These are phyloP conservation scores for Podospora sp. DNA, from an alignment of 495 filamentous ascomycete species.

Conservation along the genomic window DNA sequence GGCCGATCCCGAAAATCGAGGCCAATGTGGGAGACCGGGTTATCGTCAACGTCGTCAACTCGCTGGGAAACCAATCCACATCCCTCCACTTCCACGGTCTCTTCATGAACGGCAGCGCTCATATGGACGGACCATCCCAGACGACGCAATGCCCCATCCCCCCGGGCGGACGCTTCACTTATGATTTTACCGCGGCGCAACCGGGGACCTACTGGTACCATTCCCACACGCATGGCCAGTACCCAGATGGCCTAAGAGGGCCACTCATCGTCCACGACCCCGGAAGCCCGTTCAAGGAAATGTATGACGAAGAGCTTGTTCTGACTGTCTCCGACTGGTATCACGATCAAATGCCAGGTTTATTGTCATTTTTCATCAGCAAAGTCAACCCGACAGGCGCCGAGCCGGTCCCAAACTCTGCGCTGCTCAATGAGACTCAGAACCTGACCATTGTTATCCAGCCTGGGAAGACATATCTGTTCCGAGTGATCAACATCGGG, in stretches of 20 bases:
- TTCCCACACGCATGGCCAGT: constrained; percentile 39
- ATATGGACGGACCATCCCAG: constrained; percentile 73
- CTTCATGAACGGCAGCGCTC: constrained; percentile 67
- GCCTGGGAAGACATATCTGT: constrained; percentile 77
- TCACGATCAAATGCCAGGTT: constrained; percentile 41
- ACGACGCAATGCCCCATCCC: constrained; percentile 69
- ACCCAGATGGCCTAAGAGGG: constrained; percentile 57
- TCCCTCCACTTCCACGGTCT: constrained; percentile 78
- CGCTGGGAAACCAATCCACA: constrained; percentile 68
- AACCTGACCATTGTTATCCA: constrained; percentile 53
- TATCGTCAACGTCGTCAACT: constrained; percentile 72
- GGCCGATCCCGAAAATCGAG: constrained; percentile 71
- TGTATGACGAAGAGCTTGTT: constrained; percentile 55
- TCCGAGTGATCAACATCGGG: constrained; percentile 73
- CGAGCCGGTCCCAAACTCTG: constrained; percentile 68
- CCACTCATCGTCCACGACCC: constrained; percentile 60
- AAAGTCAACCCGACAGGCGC: constrained; percentile 51
- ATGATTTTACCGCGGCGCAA: constrained; percentile 75
- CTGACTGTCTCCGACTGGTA: constrained; percentile 54
- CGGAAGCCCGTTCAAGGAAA: constrained; percentile 48
- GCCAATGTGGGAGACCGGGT: constrained; percentile 71
- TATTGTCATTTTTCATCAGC: constrained; percentile 40
- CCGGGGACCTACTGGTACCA: constrained; percentile 57
- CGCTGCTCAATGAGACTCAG: constrained; percentile 70
- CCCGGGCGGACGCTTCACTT: constrained; percentile 66